Evolutionary conservation across 2,329 filamentous ascomycete species (phyloP).

Genomic region (Penicillium concentricum): DNA sequence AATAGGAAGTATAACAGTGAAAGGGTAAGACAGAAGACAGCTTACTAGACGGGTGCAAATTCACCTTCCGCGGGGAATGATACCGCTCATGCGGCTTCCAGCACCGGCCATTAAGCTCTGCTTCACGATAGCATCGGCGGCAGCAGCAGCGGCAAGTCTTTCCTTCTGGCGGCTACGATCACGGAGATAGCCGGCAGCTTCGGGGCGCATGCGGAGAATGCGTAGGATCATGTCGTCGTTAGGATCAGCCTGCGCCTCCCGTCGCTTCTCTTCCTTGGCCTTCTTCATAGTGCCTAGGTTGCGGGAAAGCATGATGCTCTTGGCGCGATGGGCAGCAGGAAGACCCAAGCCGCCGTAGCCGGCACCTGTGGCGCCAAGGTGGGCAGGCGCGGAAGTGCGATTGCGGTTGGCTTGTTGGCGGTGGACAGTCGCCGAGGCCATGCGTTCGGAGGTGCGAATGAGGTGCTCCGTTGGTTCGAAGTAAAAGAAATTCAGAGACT

Average conservation of each 20-base stretch:
- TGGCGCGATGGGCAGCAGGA: slow-evolving; percentile 51
- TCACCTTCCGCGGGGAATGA: slow-evolving; percentile 33
- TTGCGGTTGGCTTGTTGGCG: slow-evolving; percentile 69
- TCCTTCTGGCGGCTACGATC: slow-evolving; percentile 93
- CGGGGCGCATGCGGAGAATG: slow-evolving; percentile 90
- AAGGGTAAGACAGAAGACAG: slow-evolving; percentile 7
- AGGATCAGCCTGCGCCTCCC: slow-evolving; percentile 92
- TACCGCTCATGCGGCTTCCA: slow-evolving; percentile 53
- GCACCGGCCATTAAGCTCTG: slow-evolving; percentile 73
- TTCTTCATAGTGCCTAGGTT: slow-evolving; percentile 96
- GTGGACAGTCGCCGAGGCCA: slow-evolving; percentile 82
- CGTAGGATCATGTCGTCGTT: slow-evolving; percentile 97
- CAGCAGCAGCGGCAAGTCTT: slow-evolving; percentile 81
- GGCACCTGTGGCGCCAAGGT: slow-evolving; percentile 41
- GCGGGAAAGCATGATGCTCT: slow-evolving; percentile 86
- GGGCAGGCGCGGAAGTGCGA: slow-evolving; percentile 68
- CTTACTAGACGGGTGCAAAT: not conserved
- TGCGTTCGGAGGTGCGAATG: slow-evolving; percentile 91
- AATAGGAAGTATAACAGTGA: not conserved
- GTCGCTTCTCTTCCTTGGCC: slow-evolving; percentile 92
- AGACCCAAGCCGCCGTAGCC: slow-evolving; percentile 53
- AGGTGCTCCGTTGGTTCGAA: slow-evolving; percentile 88
- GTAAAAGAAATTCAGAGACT: slow-evolving; percentile 98
- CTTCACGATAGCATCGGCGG: slow-evolving; percentile 89
- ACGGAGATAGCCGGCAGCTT: slow-evolving; percentile 81